Evolutionary conservation across 2,329 filamentous ascomycete species (phyloP).

Genomic region (Myrmaecium sp.): DNA sequence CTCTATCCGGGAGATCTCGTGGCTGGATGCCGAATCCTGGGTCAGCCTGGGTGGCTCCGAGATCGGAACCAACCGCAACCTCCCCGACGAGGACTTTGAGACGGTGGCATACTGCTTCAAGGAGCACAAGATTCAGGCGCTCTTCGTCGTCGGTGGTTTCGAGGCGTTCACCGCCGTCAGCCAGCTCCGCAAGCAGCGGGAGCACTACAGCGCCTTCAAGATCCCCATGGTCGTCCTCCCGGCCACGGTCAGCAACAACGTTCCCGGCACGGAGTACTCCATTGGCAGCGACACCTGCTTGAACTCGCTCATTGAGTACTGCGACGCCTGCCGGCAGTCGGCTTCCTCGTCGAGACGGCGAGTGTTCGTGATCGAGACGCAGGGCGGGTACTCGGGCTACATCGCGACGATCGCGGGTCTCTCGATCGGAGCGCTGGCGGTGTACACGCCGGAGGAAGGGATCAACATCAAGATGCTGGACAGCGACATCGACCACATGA

Average conservation of each 20-base stretch:
- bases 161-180: conserved; percentile 89
- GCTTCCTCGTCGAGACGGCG: conserved; percentile 83
- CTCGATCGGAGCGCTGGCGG: conserved; percentile 77
- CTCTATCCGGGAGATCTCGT: conserved; percentile 70
- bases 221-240: conserved; percentile 86
- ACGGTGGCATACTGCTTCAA: conserved; percentile 69
- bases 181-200: conserved; percentile 66
- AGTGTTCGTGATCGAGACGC: conserved; percentile 95
- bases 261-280: conserved; percentile 93
- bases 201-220: conserved; percentile 66
- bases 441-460: conserved; percentile 95
- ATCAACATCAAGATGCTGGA: conserved; percentile 88
- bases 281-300: conserved; percentile 92
- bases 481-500: conserved; percentile 75
- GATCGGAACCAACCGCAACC: conserved; percentile 90
- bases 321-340: conserved; percentile 94
- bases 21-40: conserved; percentile 92
- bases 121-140: conserved; percentile 72
- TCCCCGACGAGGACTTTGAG: conserved; percentile 76
- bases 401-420: conserved; percentile 81
- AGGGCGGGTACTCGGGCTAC: conserved; percentile 88
- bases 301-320: conserved; percentile 88
- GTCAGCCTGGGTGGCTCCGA: conserved; percentile 93
- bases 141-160: conserved; percentile 89
- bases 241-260: conserved; percentile 98